Percentiles rank a stretch among this genome's conserved stretches.
These are phyloP conservation scores for Thalassiosira livingstoniorum DNA, from an alignment of 352 stramenopile species.

Conservation along the genomic window DNA sequence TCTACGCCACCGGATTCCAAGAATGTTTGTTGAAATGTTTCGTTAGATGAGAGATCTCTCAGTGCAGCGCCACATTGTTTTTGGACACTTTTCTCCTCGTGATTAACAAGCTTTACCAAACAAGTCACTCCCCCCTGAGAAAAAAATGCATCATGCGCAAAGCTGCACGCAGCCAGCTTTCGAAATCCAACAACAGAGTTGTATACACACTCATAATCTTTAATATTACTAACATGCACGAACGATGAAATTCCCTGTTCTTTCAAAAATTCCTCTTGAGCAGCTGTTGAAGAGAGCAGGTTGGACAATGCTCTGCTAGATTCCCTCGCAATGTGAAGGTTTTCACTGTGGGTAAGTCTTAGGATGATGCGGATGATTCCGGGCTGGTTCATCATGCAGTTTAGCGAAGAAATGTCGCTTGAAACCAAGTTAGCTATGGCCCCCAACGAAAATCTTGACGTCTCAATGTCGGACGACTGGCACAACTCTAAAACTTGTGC, in stretches of 20 bases:
- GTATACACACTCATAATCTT: conserved; percentile 92
- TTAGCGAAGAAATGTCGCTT: conserved; percentile 89
- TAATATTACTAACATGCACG: conserved; percentile 87
- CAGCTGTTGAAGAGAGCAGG: conserved; percentile 88
- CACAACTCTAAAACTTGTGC: conserved; percentile 80
- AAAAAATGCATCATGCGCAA: conserved; percentile 86
- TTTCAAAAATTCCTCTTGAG: conserved; percentile 88
- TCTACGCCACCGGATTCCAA: conserved; percentile 89
- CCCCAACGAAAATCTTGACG: conserved; percentile 91
- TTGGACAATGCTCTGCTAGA: conserved; percentile 91
- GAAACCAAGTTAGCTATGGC: conserved; percentile 92
- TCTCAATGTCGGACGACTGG: conserved; percentile 89
- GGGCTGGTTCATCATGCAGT: conserved; percentile 87
- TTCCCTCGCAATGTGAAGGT: conserved; percentile 83
- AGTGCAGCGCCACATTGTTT: conserved; percentile 91
- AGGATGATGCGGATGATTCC: conserved; percentile 89
- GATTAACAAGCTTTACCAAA: conserved; percentile 87
- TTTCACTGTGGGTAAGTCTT: conserved; percentile 25
- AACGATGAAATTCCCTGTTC: conserved; percentile 90
- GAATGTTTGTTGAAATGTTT: conserved; percentile 91
- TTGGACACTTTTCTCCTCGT: conserved; percentile 86
- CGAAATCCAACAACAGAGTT: conserved; percentile 90
- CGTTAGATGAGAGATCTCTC: conserved; percentile 91
- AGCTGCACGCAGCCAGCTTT: conserved; percentile 88
- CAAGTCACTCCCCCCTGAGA: conserved; percentile 83